A percentile compares a stretch with the other conserved stretches of the same genome.
Conservation (phyloP, 129 eudicot genomes). For the Mikania micrantha region DNA sequence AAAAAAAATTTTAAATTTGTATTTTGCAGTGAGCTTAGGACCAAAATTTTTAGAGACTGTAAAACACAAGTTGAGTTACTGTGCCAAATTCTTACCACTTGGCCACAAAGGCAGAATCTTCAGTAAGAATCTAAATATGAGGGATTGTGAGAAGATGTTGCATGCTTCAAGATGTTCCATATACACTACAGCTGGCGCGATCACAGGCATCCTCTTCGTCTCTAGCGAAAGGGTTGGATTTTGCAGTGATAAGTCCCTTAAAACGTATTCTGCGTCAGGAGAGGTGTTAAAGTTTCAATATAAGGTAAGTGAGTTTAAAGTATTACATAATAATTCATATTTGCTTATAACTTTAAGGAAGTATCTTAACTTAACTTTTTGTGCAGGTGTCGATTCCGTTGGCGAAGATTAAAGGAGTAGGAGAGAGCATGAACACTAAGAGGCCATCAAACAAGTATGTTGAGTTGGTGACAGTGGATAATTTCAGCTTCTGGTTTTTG, state of each 20-base stretch:
- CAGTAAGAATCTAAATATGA: conserved; percentile 20
- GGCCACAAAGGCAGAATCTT: conserved; percentile 26
- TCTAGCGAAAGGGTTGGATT: conserved; percentile 35
- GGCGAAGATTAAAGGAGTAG: conserved; percentile 28
- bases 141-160: conserved; percentile 31
- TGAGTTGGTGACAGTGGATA: conserved; percentile 32
- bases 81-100: conserved; percentile 34
- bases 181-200: conserved; percentile 41
- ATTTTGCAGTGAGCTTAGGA: conserved; percentile 27
- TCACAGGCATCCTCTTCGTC: conserved; percentile 32
- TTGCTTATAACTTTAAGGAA: not conserved
- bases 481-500: conserved; percentile 31
- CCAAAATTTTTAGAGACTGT: conserved; percentile 30
- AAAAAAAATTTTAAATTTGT: not conserved
- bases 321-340: not conserved
- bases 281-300: conserved; percentile 29
- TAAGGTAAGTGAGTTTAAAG: conserved; percentile 11
- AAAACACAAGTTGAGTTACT: conserved; percentile 35
- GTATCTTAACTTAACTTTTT: not conserved
- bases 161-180: conserved; percentile 33
- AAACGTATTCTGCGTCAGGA: conserved; percentile 28
- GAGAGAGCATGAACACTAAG: conserved; percentile 17
- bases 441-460: conserved; percentile 27
- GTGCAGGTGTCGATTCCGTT: conserved; percentile 29
- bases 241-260: conserved; percentile 33